A percentile compares a stretch with the other conserved stretches of the same genome.
Conservation (phyloP, 2,329 filamentous ascomycete species). For the Meredithiella fracta region DNA sequence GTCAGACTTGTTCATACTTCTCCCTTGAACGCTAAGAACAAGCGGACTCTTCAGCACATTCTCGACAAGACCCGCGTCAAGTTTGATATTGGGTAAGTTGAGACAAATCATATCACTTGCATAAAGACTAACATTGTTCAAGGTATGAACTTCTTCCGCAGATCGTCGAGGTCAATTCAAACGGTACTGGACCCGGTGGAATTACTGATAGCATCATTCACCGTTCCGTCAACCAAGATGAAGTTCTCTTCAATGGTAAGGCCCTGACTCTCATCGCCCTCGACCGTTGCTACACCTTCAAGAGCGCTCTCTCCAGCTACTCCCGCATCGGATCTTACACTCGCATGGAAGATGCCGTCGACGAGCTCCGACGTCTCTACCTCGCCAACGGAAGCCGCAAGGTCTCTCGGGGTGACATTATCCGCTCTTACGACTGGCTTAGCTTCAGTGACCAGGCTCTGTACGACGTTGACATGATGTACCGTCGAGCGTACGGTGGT, state of each 20-base stretch:
- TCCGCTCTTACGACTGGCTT: slow-evolving; percentile 42
- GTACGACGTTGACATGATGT: slow-evolving; percentile 38
- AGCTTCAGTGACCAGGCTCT: slow-evolving; percentile 34
- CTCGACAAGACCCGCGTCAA: slow-evolving; percentile 37
- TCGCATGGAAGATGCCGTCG: slow-evolving; percentile 43
- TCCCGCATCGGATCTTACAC: slow-evolving; percentile 28
- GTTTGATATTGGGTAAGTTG: slow-evolving; percentile 18
- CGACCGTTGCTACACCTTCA: slow-evolving; percentile 49
- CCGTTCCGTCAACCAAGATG: slow-evolving; percentile 42
- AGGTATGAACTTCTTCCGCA: slow-evolving; percentile 29
- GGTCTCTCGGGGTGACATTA: slow-evolving; percentile 34
- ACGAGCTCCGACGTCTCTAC: slow-evolving; percentile 44
- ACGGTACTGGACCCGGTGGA: slow-evolving; percentile 20
- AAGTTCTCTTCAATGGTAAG: slow-evolving; percentile 42
- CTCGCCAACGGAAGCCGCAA: slow-evolving; percentile 32
- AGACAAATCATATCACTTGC: not conserved
- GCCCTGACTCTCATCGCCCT: slow-evolving; percentile 43
- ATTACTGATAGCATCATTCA: slow-evolving; percentile 36
- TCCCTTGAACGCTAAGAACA: slow-evolving; percentile 29
- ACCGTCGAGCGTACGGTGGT: slow-evolving; percentile 39
- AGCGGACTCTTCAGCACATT: slow-evolving; percentile 30
- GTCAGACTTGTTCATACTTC: slow-evolving; percentile 35
- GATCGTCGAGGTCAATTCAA: slow-evolving; percentile 25
- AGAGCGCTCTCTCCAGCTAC: slow-evolving; percentile 42
- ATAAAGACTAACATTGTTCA: no score